Percentiles rank a stretch among this genome's conserved stretches.
These are phyloP conservation scores for Apiospora saccharicola DNA, from an alignment of 2,329 filamentous ascomycete species.

Conservation along the genomic window DNA sequence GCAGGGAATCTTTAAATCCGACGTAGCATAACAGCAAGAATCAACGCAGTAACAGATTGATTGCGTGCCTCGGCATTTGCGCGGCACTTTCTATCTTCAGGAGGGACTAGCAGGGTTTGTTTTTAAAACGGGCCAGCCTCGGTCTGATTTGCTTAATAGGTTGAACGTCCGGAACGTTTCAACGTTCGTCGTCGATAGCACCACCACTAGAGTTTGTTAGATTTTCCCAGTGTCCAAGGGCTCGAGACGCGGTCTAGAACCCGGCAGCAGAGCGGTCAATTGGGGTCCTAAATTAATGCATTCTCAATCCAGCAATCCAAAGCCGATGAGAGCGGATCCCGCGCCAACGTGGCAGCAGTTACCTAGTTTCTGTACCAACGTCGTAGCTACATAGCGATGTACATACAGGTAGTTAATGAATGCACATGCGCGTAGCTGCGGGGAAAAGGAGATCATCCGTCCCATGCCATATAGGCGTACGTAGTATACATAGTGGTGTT, in stretches of 20 bases:
- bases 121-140: neutral
- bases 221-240: neutral
- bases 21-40: no score
- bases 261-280: neutral
- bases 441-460: neutral
- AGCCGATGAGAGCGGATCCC: neutral
- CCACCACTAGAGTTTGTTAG: neutral
- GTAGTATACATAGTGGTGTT: neutral
- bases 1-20: no score
- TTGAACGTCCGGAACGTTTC: neutral
- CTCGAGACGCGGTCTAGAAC: neutral
- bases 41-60: no score
- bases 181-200: constrained; percentile 1
- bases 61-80: constrained; percentile 8
- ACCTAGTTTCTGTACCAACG: neutral
- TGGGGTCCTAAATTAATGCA: neutral
- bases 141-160: neutral
- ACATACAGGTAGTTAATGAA: neutral
- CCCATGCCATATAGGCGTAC: neutral
- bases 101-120: neutral
- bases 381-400: neutral
- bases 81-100: neutral
- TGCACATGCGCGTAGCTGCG: neutral
- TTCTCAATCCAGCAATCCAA: neutral
- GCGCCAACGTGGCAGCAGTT: neutral